phyloP scores from a whole-genome alignment of 768 basidiomycete species.

The Hygrophorus pudorinus region DNA sequence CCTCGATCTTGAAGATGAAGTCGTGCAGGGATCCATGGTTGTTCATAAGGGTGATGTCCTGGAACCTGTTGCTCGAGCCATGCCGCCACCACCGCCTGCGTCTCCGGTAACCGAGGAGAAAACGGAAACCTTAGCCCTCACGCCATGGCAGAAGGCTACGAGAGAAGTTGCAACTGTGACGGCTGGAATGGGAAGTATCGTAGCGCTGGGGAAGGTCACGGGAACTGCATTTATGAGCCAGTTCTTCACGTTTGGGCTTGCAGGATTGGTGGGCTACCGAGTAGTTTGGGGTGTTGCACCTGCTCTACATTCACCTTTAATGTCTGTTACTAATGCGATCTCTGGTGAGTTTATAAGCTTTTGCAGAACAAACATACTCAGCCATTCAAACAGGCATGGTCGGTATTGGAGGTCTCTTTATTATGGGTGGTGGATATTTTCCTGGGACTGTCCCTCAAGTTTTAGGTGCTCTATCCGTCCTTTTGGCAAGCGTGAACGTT shows the following conservation, averaged over 20 bases:
- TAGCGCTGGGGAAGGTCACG: conserved; percentile 72
- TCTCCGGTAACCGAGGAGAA: conserved; percentile 35
- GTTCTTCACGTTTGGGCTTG: conserved; percentile 84
- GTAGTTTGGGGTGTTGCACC: conserved; percentile 88
- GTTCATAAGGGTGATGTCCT: conserved; percentile 58
- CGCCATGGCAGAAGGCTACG: conserved; percentile 77
- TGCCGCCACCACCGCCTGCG: conserved; percentile 49
- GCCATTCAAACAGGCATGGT: conserved; percentile 40
- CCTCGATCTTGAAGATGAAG: conserved; percentile 74
- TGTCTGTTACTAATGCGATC: conserved; percentile 87
- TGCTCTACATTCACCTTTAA: conserved; percentile 80
- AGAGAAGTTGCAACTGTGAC: conserved; percentile 68
- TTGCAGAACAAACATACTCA: neutral
- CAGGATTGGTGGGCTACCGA: conserved; percentile 75
- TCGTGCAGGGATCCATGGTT: conserved; percentile 72
- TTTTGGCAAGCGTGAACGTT: conserved; percentile 81
- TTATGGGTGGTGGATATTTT: conserved; percentile 84
- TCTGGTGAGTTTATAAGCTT: conserved; percentile 44
- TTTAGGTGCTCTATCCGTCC: conserved; percentile 74
- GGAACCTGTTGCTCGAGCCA: conserved; percentile 56
- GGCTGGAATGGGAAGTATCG: conserved; percentile 60
- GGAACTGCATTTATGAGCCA: conserved; percentile 80
- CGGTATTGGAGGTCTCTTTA: conserved; percentile 76
- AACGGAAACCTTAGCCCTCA: conserved; percentile 49
- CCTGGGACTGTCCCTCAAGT: conserved; percentile 75